These are phyloP conservation scores for Tricholoma sp. DNA, from an alignment of 768 basidiomycete species.

Conservation along the genomic window DNA sequence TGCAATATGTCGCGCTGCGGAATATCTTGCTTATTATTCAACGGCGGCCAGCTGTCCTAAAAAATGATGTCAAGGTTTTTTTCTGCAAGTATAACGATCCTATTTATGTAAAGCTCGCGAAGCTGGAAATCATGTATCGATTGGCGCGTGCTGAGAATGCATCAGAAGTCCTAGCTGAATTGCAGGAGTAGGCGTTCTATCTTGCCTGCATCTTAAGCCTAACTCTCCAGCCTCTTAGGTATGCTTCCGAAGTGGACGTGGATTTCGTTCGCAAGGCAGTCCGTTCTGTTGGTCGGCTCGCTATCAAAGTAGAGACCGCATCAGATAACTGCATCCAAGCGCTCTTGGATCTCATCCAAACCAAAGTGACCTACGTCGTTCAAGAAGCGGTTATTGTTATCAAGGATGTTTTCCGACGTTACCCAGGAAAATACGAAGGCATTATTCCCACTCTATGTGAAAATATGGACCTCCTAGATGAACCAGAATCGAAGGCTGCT, in stretches of 20 bases:
- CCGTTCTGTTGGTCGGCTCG: constrained; percentile 93
- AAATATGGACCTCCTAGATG: constrained; percentile 87
- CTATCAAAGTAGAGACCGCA: constrained; percentile 91
- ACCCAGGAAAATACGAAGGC: constrained; percentile 95
- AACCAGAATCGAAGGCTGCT: constrained; percentile 93
- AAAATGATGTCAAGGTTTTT: constrained; percentile 98
- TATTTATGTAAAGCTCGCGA: constrained; percentile 97
- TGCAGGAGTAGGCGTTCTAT: constrained; percentile 72
- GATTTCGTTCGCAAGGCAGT: constrained; percentile 99
- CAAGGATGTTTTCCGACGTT: constrained; percentile 96
- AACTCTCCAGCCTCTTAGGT: constrained; percentile 41
- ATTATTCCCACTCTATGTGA: constrained; percentile 93
- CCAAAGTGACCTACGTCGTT: constrained; percentile 92
- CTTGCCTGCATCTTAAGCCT: neutral
- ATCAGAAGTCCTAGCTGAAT: constrained; percentile 85
- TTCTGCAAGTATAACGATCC: constrained; percentile 99
- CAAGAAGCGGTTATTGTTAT: constrained; percentile 97
- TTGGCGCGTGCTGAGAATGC: constrained; percentile 94
- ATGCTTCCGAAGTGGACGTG: constrained; percentile 96
- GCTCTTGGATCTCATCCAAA: constrained; percentile 82
- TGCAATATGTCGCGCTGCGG: constrained; percentile 95
- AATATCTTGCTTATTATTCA: constrained; percentile 98
- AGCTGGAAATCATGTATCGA: constrained; percentile 98
- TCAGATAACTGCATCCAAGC: constrained; percentile 89
- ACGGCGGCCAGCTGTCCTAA: constrained; percentile 83